Evolutionary conservation across 1,139 yeast species (phyloP).

Genomic region (Candida sanyaensis): DNA sequence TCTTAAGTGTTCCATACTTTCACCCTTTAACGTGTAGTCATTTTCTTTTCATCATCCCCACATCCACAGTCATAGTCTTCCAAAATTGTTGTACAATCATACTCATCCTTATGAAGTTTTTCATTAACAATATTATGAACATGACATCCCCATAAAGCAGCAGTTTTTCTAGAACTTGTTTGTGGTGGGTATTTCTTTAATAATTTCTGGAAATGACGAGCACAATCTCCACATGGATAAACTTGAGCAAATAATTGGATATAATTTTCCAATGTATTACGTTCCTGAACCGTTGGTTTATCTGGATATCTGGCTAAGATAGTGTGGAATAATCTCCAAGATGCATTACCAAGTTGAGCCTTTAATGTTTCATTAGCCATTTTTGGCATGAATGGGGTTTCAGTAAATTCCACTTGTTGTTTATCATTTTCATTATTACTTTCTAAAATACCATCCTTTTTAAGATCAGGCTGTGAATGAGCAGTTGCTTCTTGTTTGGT

Average conservation of each 20-base stretch:
- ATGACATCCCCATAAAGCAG: slow-evolving; percentile 96
- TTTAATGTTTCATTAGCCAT: slow-evolving; percentile 66
- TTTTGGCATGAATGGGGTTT: slow-evolving; percentile 78
- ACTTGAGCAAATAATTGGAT: slow-evolving; percentile 69
- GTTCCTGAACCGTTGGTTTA: slow-evolving; percentile 64
- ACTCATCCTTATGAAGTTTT: slow-evolving; percentile 64
- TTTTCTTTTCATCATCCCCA: slow-evolving; percentile 65
- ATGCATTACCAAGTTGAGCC: slow-evolving; percentile 81
- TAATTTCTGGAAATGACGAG: slow-evolving; percentile 79
- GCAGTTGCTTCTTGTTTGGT: not conserved
- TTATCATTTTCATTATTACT: not conserved
- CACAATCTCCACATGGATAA: slow-evolving; percentile 95
- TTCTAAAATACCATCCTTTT: not conserved
- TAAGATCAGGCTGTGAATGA: not conserved
- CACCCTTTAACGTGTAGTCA: slow-evolving; percentile 38
- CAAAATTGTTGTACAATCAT: slow-evolving; percentile 81
- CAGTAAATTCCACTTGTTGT: slow-evolving; percentile 22
- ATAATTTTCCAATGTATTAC: slow-evolving; percentile 57
- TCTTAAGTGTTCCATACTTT: slow-evolving; percentile 40
- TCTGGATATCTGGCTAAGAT: slow-evolving; percentile 91
- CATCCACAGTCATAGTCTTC: slow-evolving; percentile 98
- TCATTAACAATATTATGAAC: slow-evolving; percentile 88
- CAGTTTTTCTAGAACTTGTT: slow-evolving; percentile 69
- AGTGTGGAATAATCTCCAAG: slow-evolving; percentile 89
- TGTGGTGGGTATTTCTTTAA: slow-evolving; percentile 83